Base-by-base conservation (phyloP, 140 eudicot genomes). In the Bidens hawaiensis region DNA sequence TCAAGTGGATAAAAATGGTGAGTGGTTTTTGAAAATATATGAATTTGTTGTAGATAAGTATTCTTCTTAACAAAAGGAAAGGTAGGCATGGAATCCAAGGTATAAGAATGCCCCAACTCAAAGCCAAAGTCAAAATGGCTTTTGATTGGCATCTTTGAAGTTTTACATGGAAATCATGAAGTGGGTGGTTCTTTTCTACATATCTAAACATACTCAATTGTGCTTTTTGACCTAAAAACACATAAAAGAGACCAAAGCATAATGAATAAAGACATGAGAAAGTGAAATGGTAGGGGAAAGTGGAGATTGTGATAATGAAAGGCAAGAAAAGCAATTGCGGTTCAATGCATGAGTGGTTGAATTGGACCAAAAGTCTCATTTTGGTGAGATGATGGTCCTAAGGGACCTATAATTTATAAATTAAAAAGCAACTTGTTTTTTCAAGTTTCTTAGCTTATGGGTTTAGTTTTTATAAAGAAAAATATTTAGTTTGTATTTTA, bases 281-380 rank as follows among this genome's bases (percentile, higher is more conserved):
- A 67, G 76, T 67, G 76, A 62, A 65, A 65, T 65, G 62, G 70
- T 62, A 60, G 76, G 70, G 48, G 69, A 54, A 38, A 64, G 68
- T 65, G 57, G 70, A 65, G 62, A 21, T 70, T 76, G 68, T 76
- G 81, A 76, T 76, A 50, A 76, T 65, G 60, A 78, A 78, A 78
- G 19, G 67, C 52, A 53, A 65, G 62, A 59, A 55, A 60, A 56
- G 26, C 41, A 64, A n/a, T n/a, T n/a, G 78, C 46, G 52, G 70
- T 60, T 47, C 63, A 65, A 64, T 48, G 45, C 72, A 73, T 65
- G 55, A 65, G 51, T 65, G 67, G 57, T 73, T 49, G 71, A 58
- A 41, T 47, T 65, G 67, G 72, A 64, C 61, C 67, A 64, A 46
- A 64, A 73, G 16, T 40, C 71, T 42, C 54, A 11, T 56, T 64